Percentiles rank a stretch among this genome's conserved stretches.
phyloP scores from a whole-genome alignment of 331 rosid species.

The Arachis monticola region DNA sequence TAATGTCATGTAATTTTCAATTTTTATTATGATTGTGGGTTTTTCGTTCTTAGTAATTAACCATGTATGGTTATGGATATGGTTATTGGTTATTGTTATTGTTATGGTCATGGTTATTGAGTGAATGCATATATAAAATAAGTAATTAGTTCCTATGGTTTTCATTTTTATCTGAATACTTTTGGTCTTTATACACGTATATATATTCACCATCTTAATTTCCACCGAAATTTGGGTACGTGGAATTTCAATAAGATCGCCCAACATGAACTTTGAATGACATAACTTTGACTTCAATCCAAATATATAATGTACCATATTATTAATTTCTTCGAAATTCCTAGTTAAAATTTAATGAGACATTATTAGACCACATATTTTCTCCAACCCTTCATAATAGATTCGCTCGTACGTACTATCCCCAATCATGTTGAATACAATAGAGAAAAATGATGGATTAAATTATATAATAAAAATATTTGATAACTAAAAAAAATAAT shows the following conservation, averaged over 20 bases:
- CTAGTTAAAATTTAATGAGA: not conserved
- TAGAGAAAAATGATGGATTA: not conserved
- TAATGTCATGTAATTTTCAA: constrained; percentile 3
- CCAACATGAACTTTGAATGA: too few species aligned
- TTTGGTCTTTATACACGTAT: not conserved
- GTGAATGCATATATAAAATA: not conserved
- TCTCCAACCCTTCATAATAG: too few species aligned
- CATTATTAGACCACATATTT: too few species aligned
- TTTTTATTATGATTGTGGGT: not conserved
- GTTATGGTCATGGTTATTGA: not conserved
- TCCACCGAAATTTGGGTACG: too few species aligned
- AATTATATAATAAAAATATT: too few species aligned
- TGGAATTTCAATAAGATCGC: too few species aligned
- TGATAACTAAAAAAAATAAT: too few species aligned
- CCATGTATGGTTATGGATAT: not conserved
- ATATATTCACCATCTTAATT: too few species aligned
- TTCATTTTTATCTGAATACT: not conserved
- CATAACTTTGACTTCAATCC: too few species aligned
- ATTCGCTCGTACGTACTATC: too few species aligned
- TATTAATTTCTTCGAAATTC: not conserved
- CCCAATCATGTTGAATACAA: not conserved
- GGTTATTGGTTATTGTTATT: not conserved
- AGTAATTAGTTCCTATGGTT: not conserved
- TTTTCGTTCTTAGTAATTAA: not conserved
- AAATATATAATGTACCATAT: too few species aligned